Base-by-base conservation (phyloP, 176 grass and related monocot species). In the Eragrostis curvula region DNA sequence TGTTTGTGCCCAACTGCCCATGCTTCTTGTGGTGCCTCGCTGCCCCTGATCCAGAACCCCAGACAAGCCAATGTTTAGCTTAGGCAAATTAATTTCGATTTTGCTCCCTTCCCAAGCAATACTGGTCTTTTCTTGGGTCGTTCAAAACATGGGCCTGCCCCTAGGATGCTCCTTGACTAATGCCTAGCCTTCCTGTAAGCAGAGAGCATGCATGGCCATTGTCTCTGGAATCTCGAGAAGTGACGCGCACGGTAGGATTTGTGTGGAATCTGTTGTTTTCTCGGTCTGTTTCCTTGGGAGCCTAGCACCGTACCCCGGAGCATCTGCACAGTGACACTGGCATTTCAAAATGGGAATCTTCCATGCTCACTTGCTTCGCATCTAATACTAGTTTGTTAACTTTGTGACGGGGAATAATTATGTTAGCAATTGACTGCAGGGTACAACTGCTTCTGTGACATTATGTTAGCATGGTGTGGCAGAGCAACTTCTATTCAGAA, bases 91-190 rank as follows among this genome's bases (percentile, higher is more conserved):
- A 30, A 63, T 13, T 30, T 76, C 80, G 29, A 53, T 55, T 21
- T 52, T 13, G 64, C 71, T 16, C 70, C 71, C 46, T 85, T 71
- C 77, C 78, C 72, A 77, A 56, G 46, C 77, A 46, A 77, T 65
- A 23, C 23, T 64, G 82, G 87, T 89, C 77, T 64, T 71, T 77
- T 53, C 32, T 89, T 70, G 87, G 82, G 87, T 85, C 72, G 51
- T 69, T 42, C 71, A 50, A 67, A 81, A 75, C 36, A 39, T 78
- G 39, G 51, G 24, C 82, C 64, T 29, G 20, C 12, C 74, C 68
- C 75, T 67, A 68, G 75, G 68, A 79, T 68, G 74, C 75, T 62
- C 49, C 62, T 87, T 74, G 30, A 21, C 46, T 65, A 15, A 30
- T 48, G 23, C 74, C 59, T 7, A 17, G 45, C 12, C 62, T 46